A percentile compares a stretch with the other conserved stretches of the same genome.
Conservation (phyloP, 78 protist species). For the Cyanophora paradoxa region DNA sequence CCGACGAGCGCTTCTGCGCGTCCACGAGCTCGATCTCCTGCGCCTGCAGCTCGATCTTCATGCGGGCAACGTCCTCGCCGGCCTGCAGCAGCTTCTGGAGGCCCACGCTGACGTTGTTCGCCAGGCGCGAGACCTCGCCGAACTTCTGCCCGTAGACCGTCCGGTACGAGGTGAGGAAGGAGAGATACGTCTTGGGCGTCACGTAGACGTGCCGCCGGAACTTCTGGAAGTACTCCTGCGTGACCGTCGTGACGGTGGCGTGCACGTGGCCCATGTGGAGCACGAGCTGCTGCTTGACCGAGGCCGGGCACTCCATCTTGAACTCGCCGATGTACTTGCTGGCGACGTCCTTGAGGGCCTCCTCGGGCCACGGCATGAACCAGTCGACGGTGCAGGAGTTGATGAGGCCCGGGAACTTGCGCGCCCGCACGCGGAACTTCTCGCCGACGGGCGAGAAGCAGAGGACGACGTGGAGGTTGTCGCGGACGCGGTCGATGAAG, state of each 20-base stretch:
- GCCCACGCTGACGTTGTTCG: slow-evolving; percentile 42
- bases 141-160: slow-evolving; percentile 47
- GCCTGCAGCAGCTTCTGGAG: slow-evolving; percentile 59
- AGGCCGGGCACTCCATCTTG: slow-evolving; percentile 41
- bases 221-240: slow-evolving; percentile 57
- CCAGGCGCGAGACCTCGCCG: slow-evolving; percentile 19
- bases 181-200: slow-evolving; percentile 77
- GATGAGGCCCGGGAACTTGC: slow-evolving; percentile 69
- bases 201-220: slow-evolving; percentile 65
- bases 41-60: slow-evolving; percentile 57
- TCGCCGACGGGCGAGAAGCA: slow-evolving; percentile 84
- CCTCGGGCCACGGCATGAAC: slow-evolving; percentile 77
- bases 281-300: slow-evolving; percentile 20
- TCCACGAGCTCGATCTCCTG: slow-evolving; percentile 55
- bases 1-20: slow-evolving; percentile 50
- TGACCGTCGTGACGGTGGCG: slow-evolving; percentile 2
- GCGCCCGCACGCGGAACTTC: slow-evolving; percentile 67
- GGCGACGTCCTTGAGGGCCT: slow-evolving; percentile 71
- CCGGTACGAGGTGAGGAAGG: slow-evolving; percentile 57
- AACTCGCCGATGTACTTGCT: neutral
- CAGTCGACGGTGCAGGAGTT: slow-evolving; percentile 68
- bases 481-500: slow-evolving; percentile 65
- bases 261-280: slow-evolving; percentile 56
- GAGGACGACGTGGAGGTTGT: slow-evolving; percentile 71
- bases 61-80: slow-evolving; percentile 35